Evolutionary conservation across 192 early-diverging fungal species (phyloP).

Genomic region (Piromyces finnis): DNA sequence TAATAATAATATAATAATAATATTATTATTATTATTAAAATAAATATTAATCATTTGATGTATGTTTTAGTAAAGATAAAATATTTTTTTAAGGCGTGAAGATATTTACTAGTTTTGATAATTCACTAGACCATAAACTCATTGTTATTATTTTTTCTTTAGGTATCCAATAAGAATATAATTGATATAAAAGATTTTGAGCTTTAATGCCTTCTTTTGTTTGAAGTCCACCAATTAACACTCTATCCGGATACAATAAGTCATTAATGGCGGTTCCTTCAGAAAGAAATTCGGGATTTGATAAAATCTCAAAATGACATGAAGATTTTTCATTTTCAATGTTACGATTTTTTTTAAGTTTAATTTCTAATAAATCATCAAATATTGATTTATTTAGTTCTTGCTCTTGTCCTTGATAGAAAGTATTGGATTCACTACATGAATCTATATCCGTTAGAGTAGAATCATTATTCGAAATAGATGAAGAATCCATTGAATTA

Average conservation of each 20-base stretch:
- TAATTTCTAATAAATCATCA: background rate
- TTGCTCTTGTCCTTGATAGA: background rate
- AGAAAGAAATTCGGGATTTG: conserved; percentile 91
- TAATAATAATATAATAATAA: background rate
- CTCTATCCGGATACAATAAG: conserved; percentile 70
- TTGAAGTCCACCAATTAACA: conserved; percentile 67
- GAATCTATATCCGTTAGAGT: background rate
- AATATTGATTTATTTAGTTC: background rate
- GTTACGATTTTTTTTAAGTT: background rate
- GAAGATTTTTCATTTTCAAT: background rate
- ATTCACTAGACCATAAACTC: conserved; percentile 85
- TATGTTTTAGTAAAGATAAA: no score
- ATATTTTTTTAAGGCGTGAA: no score
- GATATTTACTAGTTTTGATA: conserved; percentile 67
- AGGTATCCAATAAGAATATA: conserved; percentile 83
- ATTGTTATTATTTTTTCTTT: conserved; percentile 70
- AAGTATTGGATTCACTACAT: background rate
- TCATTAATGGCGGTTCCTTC: conserved; percentile 80
- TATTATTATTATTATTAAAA: background rate
- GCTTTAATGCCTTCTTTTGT: conserved; percentile 51
- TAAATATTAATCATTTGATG: no score
- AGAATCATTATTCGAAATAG: background rate
- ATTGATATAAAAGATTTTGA: conserved; percentile 48
- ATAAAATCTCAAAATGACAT: conserved; percentile 68
- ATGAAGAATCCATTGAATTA: background rate